phyloP scores from a whole-genome alignment of 2,329 filamentous ascomycete genomes.

The Rhytidhysteron rufulum region DNA sequence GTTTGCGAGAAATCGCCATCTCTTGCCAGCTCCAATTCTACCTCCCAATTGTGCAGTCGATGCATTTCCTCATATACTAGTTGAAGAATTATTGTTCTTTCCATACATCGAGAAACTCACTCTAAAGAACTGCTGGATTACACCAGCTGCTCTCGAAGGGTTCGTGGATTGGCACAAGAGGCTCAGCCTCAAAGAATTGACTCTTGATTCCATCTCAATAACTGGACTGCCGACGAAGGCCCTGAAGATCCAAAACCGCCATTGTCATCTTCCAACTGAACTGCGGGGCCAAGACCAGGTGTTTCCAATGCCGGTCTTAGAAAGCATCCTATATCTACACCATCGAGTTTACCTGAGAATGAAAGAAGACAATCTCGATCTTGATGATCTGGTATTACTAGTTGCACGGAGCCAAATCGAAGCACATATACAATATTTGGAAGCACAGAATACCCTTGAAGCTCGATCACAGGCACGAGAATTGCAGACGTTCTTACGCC shows the following conservation, averaged over 20 bases:
- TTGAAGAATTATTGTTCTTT: constrained; percentile 45
- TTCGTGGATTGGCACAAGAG: constrained; percentile 50
- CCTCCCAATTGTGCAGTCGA: constrained; percentile 12
- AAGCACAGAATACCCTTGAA: constrained; percentile 2
- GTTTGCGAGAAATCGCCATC: constrained; percentile 57
- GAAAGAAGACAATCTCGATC: not conserved
- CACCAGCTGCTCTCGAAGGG: constrained; percentile 54
- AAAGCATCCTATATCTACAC: not conserved
- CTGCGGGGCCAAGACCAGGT: too few species aligned
- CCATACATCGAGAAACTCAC: constrained; percentile 57
- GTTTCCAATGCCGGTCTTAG: not conserved
- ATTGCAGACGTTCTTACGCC: constrained; percentile 8
- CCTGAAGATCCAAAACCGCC: constrained; percentile 3
- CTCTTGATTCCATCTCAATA: constrained; percentile 63
- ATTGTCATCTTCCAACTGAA: not conserved
- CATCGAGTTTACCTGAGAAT: not conserved
- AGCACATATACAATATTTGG: constrained; percentile 7
- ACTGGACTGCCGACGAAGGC: constrained; percentile 40
- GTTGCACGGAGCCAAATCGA: not conserved
- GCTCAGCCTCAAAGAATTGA: constrained; percentile 50
- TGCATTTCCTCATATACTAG: constrained; percentile 11
- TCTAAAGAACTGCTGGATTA: constrained; percentile 66
- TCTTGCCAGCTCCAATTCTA: constrained; percentile 60
- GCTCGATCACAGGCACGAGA: constrained; percentile 1
- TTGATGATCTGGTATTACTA: not conserved